Base-by-base conservation (phyloP, 2,329 filamentous ascomycete species). In the Phialophora tarda region DNA sequence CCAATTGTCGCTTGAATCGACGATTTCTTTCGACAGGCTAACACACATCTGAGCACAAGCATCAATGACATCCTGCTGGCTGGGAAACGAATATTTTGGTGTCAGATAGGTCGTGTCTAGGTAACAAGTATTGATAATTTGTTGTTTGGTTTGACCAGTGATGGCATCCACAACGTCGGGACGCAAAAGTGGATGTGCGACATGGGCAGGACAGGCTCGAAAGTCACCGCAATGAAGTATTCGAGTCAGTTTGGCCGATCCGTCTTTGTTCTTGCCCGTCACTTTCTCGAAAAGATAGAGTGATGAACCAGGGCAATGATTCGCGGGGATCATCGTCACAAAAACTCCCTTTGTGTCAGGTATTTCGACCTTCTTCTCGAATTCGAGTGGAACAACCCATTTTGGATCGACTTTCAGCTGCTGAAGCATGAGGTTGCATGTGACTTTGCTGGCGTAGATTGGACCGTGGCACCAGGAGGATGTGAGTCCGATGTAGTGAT, bases 141-240 rank as follows among this genome's bases (percentile, higher is more conserved):
- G 95, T 74, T 95, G 90, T 65, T 83, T 88, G 1, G 81, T 82
- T 76, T 90, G 91, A 1, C 92, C 91, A 0, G 88, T 89, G 8
- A 91, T 81, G 2, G 84, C 81, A 73, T 97, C 91, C 17, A 89
- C 73, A 0, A 89, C 82, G 26, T 96, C 88, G 0, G 95, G 92
- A 70, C 88, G 88, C 3, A 99, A 82, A 0, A 95, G 83, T 1
- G 92, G 90, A 78, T 99, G 95, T 48, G 86, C 82, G 6, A 97
- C 82, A 74, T 99, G 95, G 26, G 88, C 89, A 55, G 90, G 88
- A 76, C 93, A 97, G 11, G 95, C 95, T 69, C 95, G 85, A 74
- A 99, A 99, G 76, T 99, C 95, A 55, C 95, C 95, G 75, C 95
- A 99, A 75, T 99, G 95, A 7, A 99, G 81, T 48, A 99, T 90